phyloP scores from a whole-genome alignment of 202 grass and related monocot genomes.

The Carex sylvatica region DNA sequence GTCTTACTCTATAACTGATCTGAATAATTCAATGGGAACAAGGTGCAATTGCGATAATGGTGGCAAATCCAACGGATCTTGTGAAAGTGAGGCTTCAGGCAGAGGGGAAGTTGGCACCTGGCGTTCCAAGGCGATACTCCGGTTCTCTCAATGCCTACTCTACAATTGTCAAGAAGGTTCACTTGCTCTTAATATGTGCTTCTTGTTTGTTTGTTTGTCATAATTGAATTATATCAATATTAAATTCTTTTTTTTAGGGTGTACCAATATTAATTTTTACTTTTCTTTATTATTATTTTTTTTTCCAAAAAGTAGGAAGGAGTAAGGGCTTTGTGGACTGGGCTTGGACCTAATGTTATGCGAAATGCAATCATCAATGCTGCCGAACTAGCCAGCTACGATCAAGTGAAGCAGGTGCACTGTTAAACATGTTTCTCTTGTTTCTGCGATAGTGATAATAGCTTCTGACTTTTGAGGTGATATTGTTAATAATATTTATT shows the following conservation, averaged over 20 bases:
- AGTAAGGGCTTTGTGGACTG: slow-evolving; percentile 60
- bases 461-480: not conserved
- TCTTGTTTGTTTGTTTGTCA: not conserved
- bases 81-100: slow-evolving; percentile 89
- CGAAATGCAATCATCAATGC: slow-evolving; percentile 86
- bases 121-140: slow-evolving; percentile 60
- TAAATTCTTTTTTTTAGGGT: not conserved
- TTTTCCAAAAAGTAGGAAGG: slow-evolving; percentile 51
- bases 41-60: slow-evolving; percentile 74
- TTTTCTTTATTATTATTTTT: not conserved
- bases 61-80: slow-evolving; percentile 96
- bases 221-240: not conserved
- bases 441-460: not conserved
- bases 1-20: not conserved
- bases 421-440: not conserved
- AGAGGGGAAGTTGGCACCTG: slow-evolving; percentile 78
- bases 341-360: slow-evolving; percentile 69
- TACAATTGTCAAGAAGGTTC: slow-evolving; percentile 69
- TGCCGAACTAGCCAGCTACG: slow-evolving; percentile 91
- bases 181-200: not conserved
- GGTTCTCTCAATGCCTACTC: slow-evolving; percentile 71
- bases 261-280: not conserved
- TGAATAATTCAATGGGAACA: slow-evolving; percentile 10
- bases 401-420: slow-evolving; percentile 85
- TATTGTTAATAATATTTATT: too few relatives aligned